phyloP scores from a whole-genome alignment of 768 basidiomycete genomes.

The Lactifluus subvellereus region DNA sequence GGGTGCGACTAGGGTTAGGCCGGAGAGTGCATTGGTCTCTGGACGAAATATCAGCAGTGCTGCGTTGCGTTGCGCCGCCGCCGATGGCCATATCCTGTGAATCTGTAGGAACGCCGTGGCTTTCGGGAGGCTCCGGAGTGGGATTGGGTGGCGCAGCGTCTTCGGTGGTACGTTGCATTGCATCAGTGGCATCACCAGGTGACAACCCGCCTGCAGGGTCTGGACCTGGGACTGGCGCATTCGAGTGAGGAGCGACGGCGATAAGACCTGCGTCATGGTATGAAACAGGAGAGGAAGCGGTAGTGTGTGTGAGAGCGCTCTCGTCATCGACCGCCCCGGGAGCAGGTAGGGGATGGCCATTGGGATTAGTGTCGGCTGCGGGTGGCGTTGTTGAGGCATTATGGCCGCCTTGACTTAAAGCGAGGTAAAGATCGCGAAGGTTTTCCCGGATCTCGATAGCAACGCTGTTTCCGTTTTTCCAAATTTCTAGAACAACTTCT shows the following conservation, averaged over 20 bases:
- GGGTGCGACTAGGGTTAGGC: not conserved
- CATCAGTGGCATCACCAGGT: not conserved
- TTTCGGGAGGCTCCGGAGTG: not conserved
- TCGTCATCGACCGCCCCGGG: not conserved
- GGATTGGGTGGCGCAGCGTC: not conserved
- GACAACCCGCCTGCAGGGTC: no score
- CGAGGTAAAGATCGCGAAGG: no score
- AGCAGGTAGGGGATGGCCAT: no score
- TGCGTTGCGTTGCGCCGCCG: not conserved
- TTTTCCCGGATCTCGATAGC: not conserved
- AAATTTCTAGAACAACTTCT: no score
- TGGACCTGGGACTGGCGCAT: no score
- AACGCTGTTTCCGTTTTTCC: not conserved
- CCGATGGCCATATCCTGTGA: not conserved
- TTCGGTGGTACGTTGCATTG: not conserved
- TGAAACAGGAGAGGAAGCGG: no score
- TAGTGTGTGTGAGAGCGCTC: no score
- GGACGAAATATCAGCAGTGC: not conserved
- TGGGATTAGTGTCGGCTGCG: no score
- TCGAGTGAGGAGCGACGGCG: no score
- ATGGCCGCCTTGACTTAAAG: no score
- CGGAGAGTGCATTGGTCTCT: not conserved
- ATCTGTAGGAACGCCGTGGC: not conserved
- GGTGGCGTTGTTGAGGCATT: no score
- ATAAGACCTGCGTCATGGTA: no score